Conservation (phyloP, 805 yeast genomes). For the Metschnikowia reukaufii region DNA sequence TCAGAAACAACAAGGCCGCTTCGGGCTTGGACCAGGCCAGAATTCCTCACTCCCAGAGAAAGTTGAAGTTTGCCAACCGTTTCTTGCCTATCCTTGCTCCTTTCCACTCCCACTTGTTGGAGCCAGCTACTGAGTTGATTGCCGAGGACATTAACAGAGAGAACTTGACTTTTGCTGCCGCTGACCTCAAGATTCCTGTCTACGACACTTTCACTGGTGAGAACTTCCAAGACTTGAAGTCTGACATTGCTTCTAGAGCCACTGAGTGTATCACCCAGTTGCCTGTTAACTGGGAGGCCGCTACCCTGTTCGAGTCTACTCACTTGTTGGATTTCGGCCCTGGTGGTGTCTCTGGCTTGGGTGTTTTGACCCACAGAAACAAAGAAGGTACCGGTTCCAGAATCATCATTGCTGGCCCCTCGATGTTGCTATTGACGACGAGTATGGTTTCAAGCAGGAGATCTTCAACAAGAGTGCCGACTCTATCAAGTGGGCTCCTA, state of each 20-base stretch:
- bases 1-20: conserved; percentile 93
- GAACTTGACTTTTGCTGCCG: conserved; percentile 53
- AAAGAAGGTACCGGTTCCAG: conserved; percentile 99
- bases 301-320: conserved; percentile 78
- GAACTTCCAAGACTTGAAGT: conserved; percentile 55
- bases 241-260: conserved; percentile 62
- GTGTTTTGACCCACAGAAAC: conserved; percentile 93
- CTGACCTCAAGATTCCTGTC: conserved; percentile 77
- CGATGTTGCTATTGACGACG: conserved; percentile 68
- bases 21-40: conserved; percentile 94
- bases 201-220: conserved; percentile 85
- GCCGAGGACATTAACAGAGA: conserved; percentile 56
- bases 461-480: conserved; percentile 68
- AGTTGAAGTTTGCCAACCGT: conserved; percentile 87
- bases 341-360: conserved; percentile 96
- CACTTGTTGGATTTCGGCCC: conserved; percentile 98
- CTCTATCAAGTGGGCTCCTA: conserved; percentile 75
- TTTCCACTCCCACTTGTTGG: conserved; percentile 88
- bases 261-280: conserved; percentile 81
- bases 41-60: conserved; percentile 91
- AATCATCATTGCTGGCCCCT: conserved; percentile 89
- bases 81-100: conserved; percentile 96
- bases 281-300: conserved; percentile 93
- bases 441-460: conserved; percentile 95
- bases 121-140: conserved; percentile 67